Base-by-base conservation (phyloP, 2,329 filamentous ascomycete genomes). In the Ophiocordyceps camponoti-floridani region DNA sequence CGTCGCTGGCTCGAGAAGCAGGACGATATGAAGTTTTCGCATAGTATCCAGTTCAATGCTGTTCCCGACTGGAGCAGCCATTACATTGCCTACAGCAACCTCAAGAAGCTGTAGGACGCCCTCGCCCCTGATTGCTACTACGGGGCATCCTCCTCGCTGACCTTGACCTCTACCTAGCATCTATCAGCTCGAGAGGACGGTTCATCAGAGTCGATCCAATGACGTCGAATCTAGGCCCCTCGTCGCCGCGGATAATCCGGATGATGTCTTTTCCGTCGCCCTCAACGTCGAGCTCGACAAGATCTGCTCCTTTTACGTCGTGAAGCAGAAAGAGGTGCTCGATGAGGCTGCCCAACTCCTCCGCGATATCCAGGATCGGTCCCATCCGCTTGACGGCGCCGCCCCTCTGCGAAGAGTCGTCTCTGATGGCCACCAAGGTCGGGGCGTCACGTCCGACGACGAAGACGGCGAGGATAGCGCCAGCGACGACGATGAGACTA, bases 21-120 rank as follows among this genome's bases (percentile, higher is more conserved):
- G 52, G 79, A 83, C 77, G 84, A 86, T 59, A 98, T 98, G 91
- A 96, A 96, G 80, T 98, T 98, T 72, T 96, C 89, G 16, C 91
- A 98, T 63, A 96, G 89, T 65, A 82, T 98, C 55, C 91, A 98
- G 70, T 98, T 98, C 68, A 98, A 98, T 69, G 88, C 91, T 50
- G 91, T 98, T 54, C 91, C 91, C n/a, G 91, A 98, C 65, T 98
- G 91, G 91, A 95, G 86, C 69, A 88, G 81, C 56, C 79, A 96
- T 64, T 98, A 98, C 64, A 93, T 98, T 58, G 84, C 88, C 48
- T 98, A 98, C 65, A 95, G 88, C 67, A 96, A 95, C 58, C 75
- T 98, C 54, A 98, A 98, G 72, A 98, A 98, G 70, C 75, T 95
- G 86, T 93, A 62, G 57, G 83, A 23, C 23, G 12, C 43, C 9